Evolutionary conservation across 768 basidiomycete genomes (phyloP).

Genomic region (Kwoniella dejecticola): DNA sequence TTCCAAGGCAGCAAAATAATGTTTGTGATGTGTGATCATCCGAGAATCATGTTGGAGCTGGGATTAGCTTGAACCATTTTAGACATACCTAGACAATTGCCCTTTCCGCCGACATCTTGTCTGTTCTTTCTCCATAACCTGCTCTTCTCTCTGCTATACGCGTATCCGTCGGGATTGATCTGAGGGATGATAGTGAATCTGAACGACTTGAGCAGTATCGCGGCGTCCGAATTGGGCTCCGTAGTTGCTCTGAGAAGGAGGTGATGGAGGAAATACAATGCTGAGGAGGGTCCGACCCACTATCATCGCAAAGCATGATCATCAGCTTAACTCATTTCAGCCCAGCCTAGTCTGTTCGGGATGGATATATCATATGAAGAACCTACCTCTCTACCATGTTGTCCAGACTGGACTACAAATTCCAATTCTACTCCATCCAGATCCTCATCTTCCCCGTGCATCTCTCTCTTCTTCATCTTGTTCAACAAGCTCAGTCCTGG

Average conservation of each 20-base stretch:
- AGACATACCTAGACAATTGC: conserved; percentile 47
- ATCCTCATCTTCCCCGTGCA: conserved; percentile 22
- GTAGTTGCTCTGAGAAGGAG: conserved; percentile 61
- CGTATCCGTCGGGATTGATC: conserved; percentile 58
- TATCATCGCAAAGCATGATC: conserved; percentile 41
- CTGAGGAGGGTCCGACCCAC: conserved; percentile 79
- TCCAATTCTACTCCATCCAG: conserved; percentile 51
- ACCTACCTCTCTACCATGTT: conserved; percentile 74
- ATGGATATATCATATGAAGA: neutral
- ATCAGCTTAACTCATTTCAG: neutral
- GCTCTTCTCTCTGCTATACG: conserved; percentile 65
- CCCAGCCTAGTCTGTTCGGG: neutral
- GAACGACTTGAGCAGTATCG: conserved; percentile 61
- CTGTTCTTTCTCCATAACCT: conserved; percentile 61
- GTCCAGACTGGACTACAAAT: conserved; percentile 71
- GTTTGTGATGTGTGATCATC: too few relatives aligned
- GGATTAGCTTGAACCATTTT: too few relatives aligned
- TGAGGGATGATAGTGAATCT: conserved; percentile 53
- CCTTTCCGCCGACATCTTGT: conserved; percentile 50
- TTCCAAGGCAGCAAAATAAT: too few relatives aligned
- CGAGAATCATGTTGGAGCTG: too few relatives aligned
- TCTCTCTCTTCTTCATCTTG: neutral
- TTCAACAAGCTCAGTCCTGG: neutral
- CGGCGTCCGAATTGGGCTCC: conserved; percentile 57
- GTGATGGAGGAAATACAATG: conserved; percentile 72